Conservation (phyloP, 805 yeast species). For the Wickerhamomyces canadensis region DNA sequence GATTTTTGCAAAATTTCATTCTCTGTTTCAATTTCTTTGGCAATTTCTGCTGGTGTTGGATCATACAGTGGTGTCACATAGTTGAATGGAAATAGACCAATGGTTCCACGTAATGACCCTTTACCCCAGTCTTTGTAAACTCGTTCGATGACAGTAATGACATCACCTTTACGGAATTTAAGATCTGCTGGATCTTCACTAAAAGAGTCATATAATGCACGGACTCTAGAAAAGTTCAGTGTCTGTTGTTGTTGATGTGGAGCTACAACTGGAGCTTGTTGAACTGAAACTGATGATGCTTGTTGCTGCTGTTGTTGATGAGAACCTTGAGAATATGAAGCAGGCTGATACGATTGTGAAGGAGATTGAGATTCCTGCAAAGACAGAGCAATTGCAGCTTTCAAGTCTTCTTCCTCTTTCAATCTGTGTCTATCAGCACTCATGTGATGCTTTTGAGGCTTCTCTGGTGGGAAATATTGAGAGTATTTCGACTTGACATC, state of each 20-base stretch:
- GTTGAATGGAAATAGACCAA: conserved; percentile 89
- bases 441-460: conserved; percentile 52
- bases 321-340: conserved; percentile 7
- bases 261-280: not conserved
- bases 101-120: conserved; percentile 74
- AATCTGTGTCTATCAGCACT: conserved; percentile 38
- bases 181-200: conserved; percentile 83
- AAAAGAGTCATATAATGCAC: conserved; percentile 77
- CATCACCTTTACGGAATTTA: conserved; percentile 81
- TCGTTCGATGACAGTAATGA: conserved; percentile 79
- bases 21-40: conserved; percentile 46
- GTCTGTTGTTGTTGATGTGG: conserved; percentile 9
- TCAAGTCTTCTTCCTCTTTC: conserved; percentile 76
- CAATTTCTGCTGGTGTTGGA: conserved; percentile 55
- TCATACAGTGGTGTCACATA: conserved; percentile 78
- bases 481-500: conserved; percentile 42
- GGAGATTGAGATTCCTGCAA: conserved; percentile 27
- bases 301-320: conserved; percentile 16
- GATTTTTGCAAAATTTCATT: conserved; percentile 45
- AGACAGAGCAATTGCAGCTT: conserved; percentile 69
- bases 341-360: conserved; percentile 3
- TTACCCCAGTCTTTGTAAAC: conserved; percentile 96
- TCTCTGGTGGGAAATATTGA: conserved; percentile 38
- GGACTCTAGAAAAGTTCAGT: conserved; percentile 54
- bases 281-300: conserved; percentile 10